Percentiles rank a stretch among this genome's conserved stretches.
These are phyloP conservation scores for Giardia duodenalis DNA, from an alignment of 208 protist species.

Conservation along the genomic window DNA sequence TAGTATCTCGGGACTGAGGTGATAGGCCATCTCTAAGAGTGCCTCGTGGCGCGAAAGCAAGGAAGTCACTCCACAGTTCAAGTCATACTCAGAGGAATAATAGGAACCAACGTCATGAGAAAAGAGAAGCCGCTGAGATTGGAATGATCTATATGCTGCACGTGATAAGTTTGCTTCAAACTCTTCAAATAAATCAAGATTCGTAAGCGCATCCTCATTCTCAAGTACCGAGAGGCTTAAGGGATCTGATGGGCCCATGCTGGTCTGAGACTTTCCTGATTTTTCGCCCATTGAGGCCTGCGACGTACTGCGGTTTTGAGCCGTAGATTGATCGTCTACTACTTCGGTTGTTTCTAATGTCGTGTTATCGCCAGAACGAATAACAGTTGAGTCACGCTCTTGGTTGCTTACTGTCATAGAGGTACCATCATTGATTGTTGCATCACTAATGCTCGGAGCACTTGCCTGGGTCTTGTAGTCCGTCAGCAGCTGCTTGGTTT, in stretches of 20 bases:
- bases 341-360: background rate
- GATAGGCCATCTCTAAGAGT: background rate
- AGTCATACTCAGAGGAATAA: background rate
- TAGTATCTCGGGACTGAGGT: background rate
- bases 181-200: conserved; percentile 10
- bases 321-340: background rate
- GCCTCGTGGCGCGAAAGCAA: background rate
- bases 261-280: background rate
- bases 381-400: background rate
- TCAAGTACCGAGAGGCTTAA: background rate
- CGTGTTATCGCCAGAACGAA: background rate
- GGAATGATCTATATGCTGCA: background rate
- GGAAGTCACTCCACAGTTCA: background rate
- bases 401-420: background rate
- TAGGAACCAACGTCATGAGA: background rate
- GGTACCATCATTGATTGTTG: too few species aligned
- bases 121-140: background rate
- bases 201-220: background rate
- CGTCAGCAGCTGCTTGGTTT: background rate
- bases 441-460: background rate
- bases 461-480: background rate
- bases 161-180: background rate
- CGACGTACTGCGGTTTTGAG: too few species aligned
- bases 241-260: background rate
- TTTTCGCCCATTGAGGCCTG: background rate